A percentile compares a stretch with the other conserved stretches of the same genome.
Evolutionary conservation across 805 yeast genomes (phyloP).

Genomic region (Candida vartiovaarae): DNA sequence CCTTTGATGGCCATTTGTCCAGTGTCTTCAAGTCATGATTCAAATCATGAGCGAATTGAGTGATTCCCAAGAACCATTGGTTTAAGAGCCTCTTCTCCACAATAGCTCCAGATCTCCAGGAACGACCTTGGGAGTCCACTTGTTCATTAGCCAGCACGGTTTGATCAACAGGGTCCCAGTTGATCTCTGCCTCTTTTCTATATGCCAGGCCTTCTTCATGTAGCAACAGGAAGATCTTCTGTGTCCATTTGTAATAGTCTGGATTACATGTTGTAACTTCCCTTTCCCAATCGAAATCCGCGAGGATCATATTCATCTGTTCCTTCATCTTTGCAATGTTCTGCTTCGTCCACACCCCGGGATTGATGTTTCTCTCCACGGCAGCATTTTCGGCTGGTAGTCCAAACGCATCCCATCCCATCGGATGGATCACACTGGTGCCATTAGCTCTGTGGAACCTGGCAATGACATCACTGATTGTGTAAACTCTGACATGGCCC

Average conservation of each 20-base stretch:
- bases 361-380: slow-evolving; percentile 71
- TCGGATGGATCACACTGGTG: slow-evolving; percentile 78
- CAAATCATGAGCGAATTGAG: slow-evolving; percentile 67
- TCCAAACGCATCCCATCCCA: slow-evolving; percentile 99
- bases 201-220: slow-evolving; percentile 79
- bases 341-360: slow-evolving; percentile 72
- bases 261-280: slow-evolving; percentile 84
- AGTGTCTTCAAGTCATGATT: slow-evolving; percentile 56
- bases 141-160: slow-evolving; percentile 97
- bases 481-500: slow-evolving; percentile 91
- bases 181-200: slow-evolving; percentile 78
- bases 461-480: slow-evolving; percentile 79
- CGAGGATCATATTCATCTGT: slow-evolving; percentile 73
- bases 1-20: slow-evolving; percentile 81
- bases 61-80: slow-evolving; percentile 93
- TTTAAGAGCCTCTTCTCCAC: slow-evolving; percentile 77
- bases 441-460: slow-evolving; percentile 76
- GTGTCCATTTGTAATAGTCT: slow-evolving; percentile 90
- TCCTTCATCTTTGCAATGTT: slow-evolving; percentile 83
- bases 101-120: slow-evolving; percentile 96
- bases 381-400: slow-evolving; percentile 99
- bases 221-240: slow-evolving; percentile 69
- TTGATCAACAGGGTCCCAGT: slow-evolving; percentile 96
- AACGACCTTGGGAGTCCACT: slow-evolving; percentile 82
- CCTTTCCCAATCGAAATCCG: slow-evolving; percentile 90